Evolutionary conservation across 2,329 filamentous ascomycete genomes (phyloP).

Genomic region (Aspergillus phoenicis): DNA sequence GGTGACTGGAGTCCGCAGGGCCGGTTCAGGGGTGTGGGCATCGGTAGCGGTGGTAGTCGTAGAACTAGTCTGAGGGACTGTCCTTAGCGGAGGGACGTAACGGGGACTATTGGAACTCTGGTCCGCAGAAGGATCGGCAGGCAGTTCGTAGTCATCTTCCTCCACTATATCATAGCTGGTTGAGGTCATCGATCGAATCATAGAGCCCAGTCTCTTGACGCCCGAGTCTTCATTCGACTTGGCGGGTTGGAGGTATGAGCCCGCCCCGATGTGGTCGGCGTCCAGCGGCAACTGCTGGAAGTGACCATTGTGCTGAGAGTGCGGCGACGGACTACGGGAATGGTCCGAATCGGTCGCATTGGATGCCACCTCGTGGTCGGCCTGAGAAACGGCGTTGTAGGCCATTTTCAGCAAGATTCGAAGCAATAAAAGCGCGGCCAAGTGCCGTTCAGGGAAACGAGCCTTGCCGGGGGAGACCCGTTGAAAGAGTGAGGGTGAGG

Average conservation of each 20-base stretch:
- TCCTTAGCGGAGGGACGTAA: slow-evolving; percentile 34
- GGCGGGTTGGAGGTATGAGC: slow-evolving; percentile 32
- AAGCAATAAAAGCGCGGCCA: slow-evolving; percentile 4
- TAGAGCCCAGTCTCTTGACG: slow-evolving; percentile 32
- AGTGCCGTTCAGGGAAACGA: slow-evolving; percentile 19
- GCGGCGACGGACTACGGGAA: slow-evolving; percentile 36
- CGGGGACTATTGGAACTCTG: slow-evolving; percentile 28
- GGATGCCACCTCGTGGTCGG: slow-evolving; percentile 43
- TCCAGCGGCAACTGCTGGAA: slow-evolving; percentile 37
- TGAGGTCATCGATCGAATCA: slow-evolving; percentile 42
- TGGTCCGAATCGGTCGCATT: slow-evolving; percentile 38
- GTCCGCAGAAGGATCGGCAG: slow-evolving; percentile 30
- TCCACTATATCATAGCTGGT: slow-evolving; percentile 51
- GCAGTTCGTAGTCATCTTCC: slow-evolving; percentile 49
- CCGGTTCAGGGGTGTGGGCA: slow-evolving; percentile 31
- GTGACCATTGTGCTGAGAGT: slow-evolving; percentile 19
- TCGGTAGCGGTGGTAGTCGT: slow-evolving; percentile 12
- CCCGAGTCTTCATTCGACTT: slow-evolving; percentile 28
- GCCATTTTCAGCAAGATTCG: slow-evolving; percentile 36
- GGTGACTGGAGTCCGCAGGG: slow-evolving; percentile 43
- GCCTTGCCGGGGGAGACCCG: background rate
- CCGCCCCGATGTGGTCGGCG: slow-evolving; percentile 35
- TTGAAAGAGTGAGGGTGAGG: background rate
- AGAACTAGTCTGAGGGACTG: slow-evolving; percentile 17
- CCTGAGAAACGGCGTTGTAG: slow-evolving; percentile 48